phyloP scores from a whole-genome alignment of 371 early-diverging fungal genomes.

The Nosema muscidifuracis region DNA sequence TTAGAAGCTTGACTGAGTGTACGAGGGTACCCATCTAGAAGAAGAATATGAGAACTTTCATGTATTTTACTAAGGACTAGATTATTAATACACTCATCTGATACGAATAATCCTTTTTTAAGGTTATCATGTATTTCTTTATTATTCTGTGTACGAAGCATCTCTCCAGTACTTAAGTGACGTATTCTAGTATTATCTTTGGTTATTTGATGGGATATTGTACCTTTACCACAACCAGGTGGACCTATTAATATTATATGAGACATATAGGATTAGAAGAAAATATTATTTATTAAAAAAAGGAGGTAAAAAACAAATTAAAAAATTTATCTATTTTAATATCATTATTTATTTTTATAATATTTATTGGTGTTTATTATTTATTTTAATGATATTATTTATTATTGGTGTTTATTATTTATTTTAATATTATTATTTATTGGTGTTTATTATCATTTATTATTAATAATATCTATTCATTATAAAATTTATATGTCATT shows the following conservation, averaged over 20 bases:
- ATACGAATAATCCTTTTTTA: conserved; percentile 79
- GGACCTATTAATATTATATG: conserved; percentile 68
- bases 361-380: too few species aligned
- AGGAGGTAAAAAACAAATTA: neutral
- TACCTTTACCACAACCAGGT: conserved; percentile 84
- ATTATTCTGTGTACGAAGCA: conserved; percentile 76
- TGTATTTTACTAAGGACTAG: conserved; percentile 79
- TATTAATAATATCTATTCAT: too few species aligned
- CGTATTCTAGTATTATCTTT: conserved; percentile 76
- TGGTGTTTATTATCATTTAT: too few species aligned
- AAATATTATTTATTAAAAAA: too few species aligned
- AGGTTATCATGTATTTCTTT: conserved; percentile 19
- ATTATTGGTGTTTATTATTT: too few species aligned
- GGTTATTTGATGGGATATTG: conserved; percentile 70
- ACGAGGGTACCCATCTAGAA: conserved; percentile 93
- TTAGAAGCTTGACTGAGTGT: conserved; percentile 91
- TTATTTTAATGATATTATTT: too few species aligned
- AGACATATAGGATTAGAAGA: neutral
- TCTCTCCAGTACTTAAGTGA: conserved; percentile 95
- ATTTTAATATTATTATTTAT: too few species aligned
- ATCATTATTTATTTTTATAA: too few species aligned
- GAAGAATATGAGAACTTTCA: conserved; percentile 83
- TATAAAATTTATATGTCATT: too few species aligned
- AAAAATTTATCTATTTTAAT: too few species aligned
- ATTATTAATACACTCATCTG: conserved; percentile 89